Evolutionary conservation across 192 early-diverging fungal species (phyloP).

Genomic region (Obelidium mucronatum): DNA sequence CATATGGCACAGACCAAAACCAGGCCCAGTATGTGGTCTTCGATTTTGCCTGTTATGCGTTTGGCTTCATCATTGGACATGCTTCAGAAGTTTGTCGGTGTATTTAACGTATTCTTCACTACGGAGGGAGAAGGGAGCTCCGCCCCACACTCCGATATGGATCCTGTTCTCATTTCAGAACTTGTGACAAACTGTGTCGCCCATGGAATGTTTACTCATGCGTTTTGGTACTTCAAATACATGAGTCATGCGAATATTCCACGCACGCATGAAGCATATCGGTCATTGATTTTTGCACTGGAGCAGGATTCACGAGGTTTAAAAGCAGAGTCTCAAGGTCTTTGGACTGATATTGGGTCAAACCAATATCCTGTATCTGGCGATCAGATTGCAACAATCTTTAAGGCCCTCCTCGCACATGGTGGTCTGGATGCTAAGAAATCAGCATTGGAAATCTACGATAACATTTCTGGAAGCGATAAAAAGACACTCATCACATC

Average conservation of each 20-base stretch:
- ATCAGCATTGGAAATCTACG: conserved; percentile 19
- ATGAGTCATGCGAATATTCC: conserved; percentile 31
- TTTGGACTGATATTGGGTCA: conserved; percentile 21
- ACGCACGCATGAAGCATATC: conserved; percentile 17
- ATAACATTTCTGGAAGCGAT: background rate
- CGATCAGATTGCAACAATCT: conserved; percentile 4
- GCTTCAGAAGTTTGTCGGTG: conserved; percentile 35
- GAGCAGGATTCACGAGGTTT: conserved; percentile 4
- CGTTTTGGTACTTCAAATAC: conserved; percentile 40
- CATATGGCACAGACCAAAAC: conserved; percentile 34
- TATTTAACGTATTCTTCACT: conserved; percentile 34
- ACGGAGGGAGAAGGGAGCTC: background rate
- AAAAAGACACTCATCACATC: background rate
- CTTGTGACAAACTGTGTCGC: conserved; percentile 37
- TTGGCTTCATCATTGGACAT: conserved; percentile 15
- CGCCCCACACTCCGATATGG: conserved; percentile 24
- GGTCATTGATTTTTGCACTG: conserved; percentile 19
- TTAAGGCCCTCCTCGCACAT: conserved; percentile 20
- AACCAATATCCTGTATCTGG: conserved; percentile 17
- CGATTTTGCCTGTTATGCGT: conserved; percentile 35
- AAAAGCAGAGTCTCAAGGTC: conserved; percentile 8
- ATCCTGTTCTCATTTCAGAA: conserved; percentile 29
- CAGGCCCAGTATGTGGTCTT: conserved; percentile 15
- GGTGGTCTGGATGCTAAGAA: conserved; percentile 30
- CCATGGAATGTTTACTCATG: conserved; percentile 36